A percentile compares a stretch with the other conserved stretches of the same genome.
Evolutionary conservation across 1,284 basidiomycete genomes (phyloP).

Genomic region (Cryptococcus sp.): DNA sequence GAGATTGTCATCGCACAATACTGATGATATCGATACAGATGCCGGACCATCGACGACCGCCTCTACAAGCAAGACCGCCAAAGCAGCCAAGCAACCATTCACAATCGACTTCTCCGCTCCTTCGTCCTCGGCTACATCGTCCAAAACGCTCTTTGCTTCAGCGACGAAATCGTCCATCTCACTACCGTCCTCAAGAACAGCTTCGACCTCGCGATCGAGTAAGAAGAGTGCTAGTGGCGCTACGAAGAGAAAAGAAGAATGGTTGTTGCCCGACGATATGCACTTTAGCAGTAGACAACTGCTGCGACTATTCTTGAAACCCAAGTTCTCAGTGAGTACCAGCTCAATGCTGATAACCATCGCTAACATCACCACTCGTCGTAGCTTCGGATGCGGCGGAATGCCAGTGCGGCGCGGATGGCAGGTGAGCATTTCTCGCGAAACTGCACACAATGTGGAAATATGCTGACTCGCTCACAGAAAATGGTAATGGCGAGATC

Average conservation of each 20-base stretch:
- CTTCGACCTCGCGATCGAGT: constrained; percentile 13
- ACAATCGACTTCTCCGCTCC: constrained; percentile 81
- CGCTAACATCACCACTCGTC: constrained; percentile 53
- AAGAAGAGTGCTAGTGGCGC: constrained; percentile 47
- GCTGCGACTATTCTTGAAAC: constrained; percentile 90
- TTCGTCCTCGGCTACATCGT: constrained; percentile 56
- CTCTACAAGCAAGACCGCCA: constrained; percentile 48
- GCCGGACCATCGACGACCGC: constrained; percentile 38
- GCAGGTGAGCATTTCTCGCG: constrained; percentile 15
- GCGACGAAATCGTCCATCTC: constrained; percentile 68
- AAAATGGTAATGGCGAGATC: constrained; percentile 71
- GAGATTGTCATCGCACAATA: background rate
- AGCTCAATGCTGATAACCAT: background rate
- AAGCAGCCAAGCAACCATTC: constrained; percentile 82
- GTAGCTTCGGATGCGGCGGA: constrained; percentile 82
- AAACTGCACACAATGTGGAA: background rate
- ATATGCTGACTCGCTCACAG: background rate
- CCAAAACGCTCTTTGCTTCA: constrained; percentile 79
- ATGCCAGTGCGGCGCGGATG: constrained; percentile 42
- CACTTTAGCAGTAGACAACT: constrained; percentile 91
- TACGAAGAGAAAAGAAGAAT: constrained; percentile 68
- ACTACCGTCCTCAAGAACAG: constrained; percentile 57
- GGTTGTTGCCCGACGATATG: constrained; percentile 92
- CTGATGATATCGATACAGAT: background rate
- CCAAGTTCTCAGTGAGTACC: constrained; percentile 77